Evolutionary conservation across 2,329 filamentous ascomycete species (phyloP).

Genomic region (Fusarium sarcochroum): DNA sequence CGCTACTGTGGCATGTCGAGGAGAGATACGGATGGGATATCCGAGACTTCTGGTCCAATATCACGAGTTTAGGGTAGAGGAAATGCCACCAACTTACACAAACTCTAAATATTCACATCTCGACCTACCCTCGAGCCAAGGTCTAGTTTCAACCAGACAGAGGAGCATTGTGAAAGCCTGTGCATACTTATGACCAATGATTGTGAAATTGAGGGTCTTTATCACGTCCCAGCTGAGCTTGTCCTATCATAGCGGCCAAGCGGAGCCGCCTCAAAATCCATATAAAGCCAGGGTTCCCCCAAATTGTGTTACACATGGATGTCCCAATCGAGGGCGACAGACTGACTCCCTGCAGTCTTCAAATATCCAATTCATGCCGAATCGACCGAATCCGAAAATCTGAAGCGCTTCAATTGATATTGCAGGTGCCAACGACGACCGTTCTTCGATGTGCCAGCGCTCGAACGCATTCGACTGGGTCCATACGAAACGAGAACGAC

Average conservation of each 20-base stretch:
- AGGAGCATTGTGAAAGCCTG: slow-evolving; percentile 13
- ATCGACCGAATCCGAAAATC: background rate
- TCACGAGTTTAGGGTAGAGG: slow-evolving; percentile 31
- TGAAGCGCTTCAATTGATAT: background rate
- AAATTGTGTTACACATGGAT: slow-evolving; percentile 17
- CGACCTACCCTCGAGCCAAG: slow-evolving; percentile 12
- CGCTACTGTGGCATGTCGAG: slow-evolving; percentile 2
- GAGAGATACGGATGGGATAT: background rate
- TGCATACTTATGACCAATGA: slow-evolving; percentile 34
- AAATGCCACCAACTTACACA: slow-evolving; percentile 2
- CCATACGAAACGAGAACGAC: slow-evolving; percentile 8
- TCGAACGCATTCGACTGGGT: background rate
- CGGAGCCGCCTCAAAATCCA: slow-evolving; percentile 28
- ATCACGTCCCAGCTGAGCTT: slow-evolving; percentile 24
- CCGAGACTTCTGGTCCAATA: background rate
- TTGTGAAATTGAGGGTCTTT: slow-evolving; percentile 20
- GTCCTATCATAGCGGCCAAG: slow-evolving; percentile 21
- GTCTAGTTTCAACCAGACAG: background rate
- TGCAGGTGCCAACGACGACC: background rate
- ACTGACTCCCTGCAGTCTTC: background rate
- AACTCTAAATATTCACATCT: background rate
- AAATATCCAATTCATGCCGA: background rate
- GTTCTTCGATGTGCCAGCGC: background rate
- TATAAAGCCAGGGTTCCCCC: slow-evolving; percentile 41
- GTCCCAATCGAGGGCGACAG: background rate